Conservation (phyloP, 2,329 filamentous ascomycete species). For the Claviceps africana region DNA sequence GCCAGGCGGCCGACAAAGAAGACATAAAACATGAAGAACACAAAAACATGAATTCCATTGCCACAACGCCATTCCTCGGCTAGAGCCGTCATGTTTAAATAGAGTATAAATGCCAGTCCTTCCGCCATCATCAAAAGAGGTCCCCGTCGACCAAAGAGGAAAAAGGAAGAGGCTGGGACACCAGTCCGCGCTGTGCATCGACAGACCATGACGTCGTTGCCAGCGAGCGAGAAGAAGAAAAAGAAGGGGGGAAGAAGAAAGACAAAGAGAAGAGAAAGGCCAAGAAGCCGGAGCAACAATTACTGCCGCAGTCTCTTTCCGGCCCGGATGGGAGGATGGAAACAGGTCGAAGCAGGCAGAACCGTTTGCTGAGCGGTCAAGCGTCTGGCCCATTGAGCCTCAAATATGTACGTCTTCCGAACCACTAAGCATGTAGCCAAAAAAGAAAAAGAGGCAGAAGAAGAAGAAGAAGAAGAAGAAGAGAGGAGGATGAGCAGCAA, state of each 20-base stretch:
- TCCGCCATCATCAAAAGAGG: background rate
- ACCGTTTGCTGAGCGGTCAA: background rate
- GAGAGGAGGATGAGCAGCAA: background rate
- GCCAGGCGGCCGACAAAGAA: background rate
- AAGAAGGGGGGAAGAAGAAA: background rate
- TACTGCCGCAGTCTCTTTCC: background rate
- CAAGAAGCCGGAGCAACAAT: background rate
- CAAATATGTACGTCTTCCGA: constrained; percentile 11
- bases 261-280: too few species aligned
- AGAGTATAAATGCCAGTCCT: background rate
- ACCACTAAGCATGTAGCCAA: constrained; percentile 15
- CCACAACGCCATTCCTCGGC: constrained; percentile 11
- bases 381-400: constrained; percentile 12
- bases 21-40: background rate
- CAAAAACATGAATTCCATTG: constrained; percentile 1
- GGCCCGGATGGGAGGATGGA: background rate
- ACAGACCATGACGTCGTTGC: background rate
- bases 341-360: background rate
- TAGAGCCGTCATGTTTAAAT: constrained; percentile 8
- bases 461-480: background rate
- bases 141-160: background rate
- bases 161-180: background rate
- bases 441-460: background rate
- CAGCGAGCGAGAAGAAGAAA: background rate
- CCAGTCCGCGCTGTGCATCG: background rate